These are phyloP conservation scores for Ploettnerulaceae sp. DNA, from an alignment of 2,329 filamentous ascomycete genomes.

Conservation along the genomic window DNA sequence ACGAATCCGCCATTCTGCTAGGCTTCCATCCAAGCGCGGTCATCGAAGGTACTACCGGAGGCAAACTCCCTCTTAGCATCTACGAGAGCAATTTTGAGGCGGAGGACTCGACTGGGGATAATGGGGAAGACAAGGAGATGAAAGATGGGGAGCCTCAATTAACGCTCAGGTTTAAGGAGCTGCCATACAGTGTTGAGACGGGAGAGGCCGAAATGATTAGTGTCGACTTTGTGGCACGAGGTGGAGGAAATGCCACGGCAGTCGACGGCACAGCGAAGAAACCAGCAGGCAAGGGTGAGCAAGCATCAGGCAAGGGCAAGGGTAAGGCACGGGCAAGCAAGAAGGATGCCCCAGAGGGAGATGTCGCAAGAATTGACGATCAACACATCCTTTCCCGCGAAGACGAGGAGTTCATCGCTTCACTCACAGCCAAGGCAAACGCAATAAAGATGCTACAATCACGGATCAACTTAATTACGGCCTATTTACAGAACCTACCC, in stretches of 20 bases:
- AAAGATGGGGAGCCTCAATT: constrained; percentile 55
- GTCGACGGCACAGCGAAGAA: constrained; percentile 36
- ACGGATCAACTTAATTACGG: constrained; percentile 64
- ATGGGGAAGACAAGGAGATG: constrained; percentile 65
- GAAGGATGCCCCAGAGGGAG: constrained; percentile 25
- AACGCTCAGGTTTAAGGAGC: constrained; percentile 71
- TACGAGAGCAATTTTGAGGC: constrained; percentile 81
- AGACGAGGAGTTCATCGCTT: constrained; percentile 57
- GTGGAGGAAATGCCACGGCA: constrained; percentile 73
- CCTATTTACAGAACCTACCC: constrained; percentile 73
- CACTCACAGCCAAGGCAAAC: constrained; percentile 82
- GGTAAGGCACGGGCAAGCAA: constrained; percentile 32
- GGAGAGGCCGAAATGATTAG: constrained; percentile 97
- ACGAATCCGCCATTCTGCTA: constrained; percentile 80
- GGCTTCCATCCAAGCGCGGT: constrained; percentile 72
- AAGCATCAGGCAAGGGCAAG: constrained; percentile 31
- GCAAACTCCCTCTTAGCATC: constrained; percentile 82
- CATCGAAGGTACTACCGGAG: constrained; percentile 54
- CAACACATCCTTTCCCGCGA: constrained; percentile 53
- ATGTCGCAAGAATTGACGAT: constrained; percentile 39
- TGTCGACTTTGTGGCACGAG: constrained; percentile 86
- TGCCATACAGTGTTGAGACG: constrained; percentile 86
- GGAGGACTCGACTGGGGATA: constrained; percentile 48
- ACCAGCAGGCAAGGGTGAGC: constrained; percentile 32
- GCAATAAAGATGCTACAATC: constrained; percentile 89